Evolutionary conservation across 306 rosid species (phyloP), one percentile per base, ranked within the genome.

Genomic region (Glycine latifolia): DNA sequence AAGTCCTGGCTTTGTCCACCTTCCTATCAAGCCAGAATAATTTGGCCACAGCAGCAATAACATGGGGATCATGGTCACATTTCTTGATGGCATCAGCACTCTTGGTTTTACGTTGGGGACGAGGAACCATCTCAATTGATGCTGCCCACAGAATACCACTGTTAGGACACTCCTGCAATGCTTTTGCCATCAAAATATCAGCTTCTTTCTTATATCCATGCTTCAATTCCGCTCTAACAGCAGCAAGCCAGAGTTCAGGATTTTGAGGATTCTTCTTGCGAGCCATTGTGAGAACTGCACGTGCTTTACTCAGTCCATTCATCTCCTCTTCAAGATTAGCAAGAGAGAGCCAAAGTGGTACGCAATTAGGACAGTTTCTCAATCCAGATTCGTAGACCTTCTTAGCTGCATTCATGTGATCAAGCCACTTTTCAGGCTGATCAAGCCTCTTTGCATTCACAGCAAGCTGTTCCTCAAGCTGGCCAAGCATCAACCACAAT

Each of bases 401-500:
- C 91, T 88, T 94, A 11, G 98, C 97, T 78, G 89, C 92, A 61
- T 81, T 91, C 86, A 88, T 50, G 82, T 84, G 91, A 72, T 86
- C 86, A 72, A 87, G 89, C 75, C 89, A 85, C 73, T 88, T 91
- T 85, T 89, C 95, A 37, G 75, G 65, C 47, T 77, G 77, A 85
- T 81, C 87, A 71, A 73, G 92, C 67, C 90, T 86, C 75, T 85
- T 77, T 15, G 77, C 71, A 66, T 65, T 69, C 81, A 73, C 75
- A 54, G 87, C 89, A 79, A 82, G 94, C 55, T 91, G 85, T 77
- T 90, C 98, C 91, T 94, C 98, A 33, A 91, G 87, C 87, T 92
- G 98, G 63, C 98, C 97, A 71, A 94, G 96, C 98, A 94, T 94
- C 89, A 94, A 80, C 98, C 98, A 92, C 79, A 94, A 46, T 83